Base-by-base conservation (phyloP, 163 green algal species). In the Scenedesmus sp. region DNA sequence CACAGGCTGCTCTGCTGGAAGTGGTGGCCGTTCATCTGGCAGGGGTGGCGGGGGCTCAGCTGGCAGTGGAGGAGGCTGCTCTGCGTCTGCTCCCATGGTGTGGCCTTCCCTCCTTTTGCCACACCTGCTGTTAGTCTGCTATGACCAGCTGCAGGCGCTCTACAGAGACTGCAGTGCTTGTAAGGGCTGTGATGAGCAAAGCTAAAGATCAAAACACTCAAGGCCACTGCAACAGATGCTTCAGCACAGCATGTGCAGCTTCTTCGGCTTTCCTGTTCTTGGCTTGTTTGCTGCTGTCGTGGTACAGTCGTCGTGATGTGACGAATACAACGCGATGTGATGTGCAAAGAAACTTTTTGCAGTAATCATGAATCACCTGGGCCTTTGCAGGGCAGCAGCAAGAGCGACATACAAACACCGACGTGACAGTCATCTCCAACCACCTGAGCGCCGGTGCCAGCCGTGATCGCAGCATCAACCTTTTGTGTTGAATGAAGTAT, bases 11-110 rank as follows among this genome's bases (percentile, higher is more conserved):
- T 65, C 73, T 91, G 73, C 70, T 80, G 86, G 30, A 42, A 35
- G 51, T 33, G 37, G 46, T 49, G 37, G 53, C 78, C 12, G 22
- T 53, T 81, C 81, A 44, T 86, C 44, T n/a, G 81, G 24, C 43
- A 40, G 26, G 44, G 26, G n/a, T 42, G 81, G 46, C 26, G 30
- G 46, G 16, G n/a, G 81, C 30, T 70, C 42, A 26, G 35, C 81
- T 30, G 46, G 42, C 24, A 42, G 81, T 4, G 26, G 81, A 61
- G 81, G 81, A 2, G 81, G 81, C 46, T 37, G 44, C 26, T n/a
- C 81, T 61, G 30, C 81, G 20, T 70, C 83, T 81, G 24, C 83
- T 85, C 73, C 73, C 73, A 83, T 83, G 72, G 6, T 53, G 73
- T n/a, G 37, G 35, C 51, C 18, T 0, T 53, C 30, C 13, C 37